Percentiles rank a stretch among this genome's conserved stretches.
Evolutionary conservation across 352 stramenopile species (phyloP).

Genomic region (Pythium sp.): DNA sequence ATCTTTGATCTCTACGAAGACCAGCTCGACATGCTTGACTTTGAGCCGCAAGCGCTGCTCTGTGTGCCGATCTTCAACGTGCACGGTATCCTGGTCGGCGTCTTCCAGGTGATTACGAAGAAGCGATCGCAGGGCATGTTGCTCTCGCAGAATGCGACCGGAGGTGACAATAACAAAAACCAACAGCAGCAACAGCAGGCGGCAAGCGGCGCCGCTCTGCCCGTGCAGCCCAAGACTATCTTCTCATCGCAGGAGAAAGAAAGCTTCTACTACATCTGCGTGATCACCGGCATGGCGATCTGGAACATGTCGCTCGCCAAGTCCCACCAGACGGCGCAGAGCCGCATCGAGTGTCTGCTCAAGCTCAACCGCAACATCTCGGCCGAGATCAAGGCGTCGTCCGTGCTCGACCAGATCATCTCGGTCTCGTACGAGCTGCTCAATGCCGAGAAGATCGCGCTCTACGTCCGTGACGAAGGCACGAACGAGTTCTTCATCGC

Average conservation of each 20-base stretch:
- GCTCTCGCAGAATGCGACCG: neutral
- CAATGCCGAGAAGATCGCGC: conserved; percentile 29
- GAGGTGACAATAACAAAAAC: neutral
- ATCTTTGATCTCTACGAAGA: conserved; percentile 63
- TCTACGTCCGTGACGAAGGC: conserved; percentile 37
- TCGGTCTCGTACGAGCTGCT: conserved; percentile 39
- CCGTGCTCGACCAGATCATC: conserved; percentile 38
- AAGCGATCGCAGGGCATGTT: conserved; percentile 24
- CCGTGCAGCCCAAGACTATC: conserved; percentile 20
- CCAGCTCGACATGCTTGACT: conserved; percentile 64
- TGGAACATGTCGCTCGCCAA: conserved; percentile 37
- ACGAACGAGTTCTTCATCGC: conserved; percentile 28
- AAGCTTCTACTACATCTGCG: conserved; percentile 37
- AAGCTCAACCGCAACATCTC: conserved; percentile 41
- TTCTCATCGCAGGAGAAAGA: conserved; percentile 34
- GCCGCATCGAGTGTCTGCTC: conserved; percentile 35
- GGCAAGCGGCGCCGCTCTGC: neutral
- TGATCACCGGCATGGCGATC: conserved; percentile 37
- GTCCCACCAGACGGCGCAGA: conserved; percentile 30
- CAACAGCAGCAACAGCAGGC: neutral
- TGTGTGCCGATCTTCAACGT: conserved; percentile 63
- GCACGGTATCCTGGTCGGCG: conserved; percentile 54
- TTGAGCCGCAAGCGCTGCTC: conserved; percentile 52
- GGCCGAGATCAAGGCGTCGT: conserved; percentile 29
- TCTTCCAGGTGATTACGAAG: conserved; percentile 59